These are phyloP conservation scores for Neodidymelliopsis sp. DNA, from an alignment of 2,329 filamentous ascomycete species.

Conservation along the genomic window DNA sequence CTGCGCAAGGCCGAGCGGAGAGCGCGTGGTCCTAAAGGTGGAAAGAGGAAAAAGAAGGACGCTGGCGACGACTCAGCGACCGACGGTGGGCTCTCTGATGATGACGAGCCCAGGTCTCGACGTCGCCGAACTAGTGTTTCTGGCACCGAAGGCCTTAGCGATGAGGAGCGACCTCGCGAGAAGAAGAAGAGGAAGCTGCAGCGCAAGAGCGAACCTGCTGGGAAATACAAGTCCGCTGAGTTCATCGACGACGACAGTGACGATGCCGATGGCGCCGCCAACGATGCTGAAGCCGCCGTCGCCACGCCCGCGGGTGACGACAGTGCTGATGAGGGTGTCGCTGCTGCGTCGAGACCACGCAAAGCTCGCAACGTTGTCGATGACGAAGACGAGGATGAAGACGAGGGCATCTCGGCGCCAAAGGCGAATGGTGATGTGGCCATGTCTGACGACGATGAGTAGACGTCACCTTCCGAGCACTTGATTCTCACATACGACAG, in stretches of 20 bases:
- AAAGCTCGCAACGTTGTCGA: slow-evolving; percentile 44
- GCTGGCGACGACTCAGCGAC: slow-evolving; percentile 54
- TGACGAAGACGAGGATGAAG: slow-evolving; percentile 46
- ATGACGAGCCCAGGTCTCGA: slow-evolving; percentile 50
- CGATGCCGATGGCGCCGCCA: slow-evolving; percentile 32
- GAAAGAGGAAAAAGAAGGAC: slow-evolving; percentile 69
- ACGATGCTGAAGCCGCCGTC: slow-evolving; percentile 24
- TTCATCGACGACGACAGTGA: slow-evolving; percentile 71
- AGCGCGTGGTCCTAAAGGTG: slow-evolving; percentile 54
- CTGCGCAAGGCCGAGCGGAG: slow-evolving; percentile 72
- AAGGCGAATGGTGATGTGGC: slow-evolving; percentile 32
- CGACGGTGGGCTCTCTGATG: slow-evolving; percentile 46
- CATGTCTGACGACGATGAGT: slow-evolving; percentile 44
- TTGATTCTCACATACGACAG: not conserved
- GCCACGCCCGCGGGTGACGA: slow-evolving; percentile 14
- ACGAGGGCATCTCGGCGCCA: slow-evolving; percentile 31
- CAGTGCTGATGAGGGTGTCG: slow-evolving; percentile 35
- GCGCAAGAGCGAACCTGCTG: slow-evolving; percentile 55
- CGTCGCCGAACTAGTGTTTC: slow-evolving; percentile 47
- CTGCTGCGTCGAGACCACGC: slow-evolving; percentile 34
- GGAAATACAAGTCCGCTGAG: slow-evolving; percentile 87
- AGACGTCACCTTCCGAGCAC: not conserved
- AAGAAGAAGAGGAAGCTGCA: slow-evolving; percentile 70
- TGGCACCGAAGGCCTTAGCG: slow-evolving; percentile 55
- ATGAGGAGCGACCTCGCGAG: slow-evolving; percentile 66